These are phyloP conservation scores for Blastobotrys terrestris DNA, from an alignment of 805 yeast genomes.

Conservation along the genomic window DNA sequence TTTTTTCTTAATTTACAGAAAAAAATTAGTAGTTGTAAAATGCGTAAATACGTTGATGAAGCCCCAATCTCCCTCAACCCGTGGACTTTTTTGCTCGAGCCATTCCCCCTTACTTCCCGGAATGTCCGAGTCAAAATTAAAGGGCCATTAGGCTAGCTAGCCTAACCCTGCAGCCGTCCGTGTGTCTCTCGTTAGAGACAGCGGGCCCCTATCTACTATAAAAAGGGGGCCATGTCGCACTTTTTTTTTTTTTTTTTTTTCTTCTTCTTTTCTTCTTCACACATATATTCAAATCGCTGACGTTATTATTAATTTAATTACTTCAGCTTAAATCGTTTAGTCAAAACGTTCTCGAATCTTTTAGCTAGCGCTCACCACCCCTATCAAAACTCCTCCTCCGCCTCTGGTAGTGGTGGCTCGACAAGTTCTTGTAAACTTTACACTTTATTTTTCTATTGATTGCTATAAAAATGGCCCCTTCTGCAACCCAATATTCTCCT, in stretches of 20 bases:
- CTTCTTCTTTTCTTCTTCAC: not conserved
- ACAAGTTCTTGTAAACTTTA: constrained; percentile 19
- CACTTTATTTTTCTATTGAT: constrained; percentile 1
- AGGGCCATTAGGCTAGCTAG: too few relatives aligned
- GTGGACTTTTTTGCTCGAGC: too few relatives aligned
- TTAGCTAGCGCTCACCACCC: constrained; percentile 40
- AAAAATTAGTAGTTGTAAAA: too few relatives aligned
- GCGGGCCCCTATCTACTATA: not conserved
- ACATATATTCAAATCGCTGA: too few relatives aligned
- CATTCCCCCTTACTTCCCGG: too few relatives aligned
- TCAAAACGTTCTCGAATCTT: constrained; percentile 37
- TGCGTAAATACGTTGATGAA: too few relatives aligned
- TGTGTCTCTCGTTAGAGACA: too few relatives aligned
- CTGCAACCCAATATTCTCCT: constrained; percentile 23
- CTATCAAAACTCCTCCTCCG: constrained; percentile 35
- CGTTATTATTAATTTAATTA: not conserved
- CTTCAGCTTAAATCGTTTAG: not conserved
- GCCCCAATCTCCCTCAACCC: too few relatives aligned
- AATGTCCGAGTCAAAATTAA: too few relatives aligned
- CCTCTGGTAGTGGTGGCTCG: constrained; percentile 38
- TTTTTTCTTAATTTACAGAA: too few relatives aligned
- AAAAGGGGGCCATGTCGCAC: not conserved
- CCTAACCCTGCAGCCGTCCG: too few relatives aligned
- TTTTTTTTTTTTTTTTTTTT: not conserved
- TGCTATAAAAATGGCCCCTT: constrained; percentile 28